Percentiles rank a stretch among this genome's conserved stretches.
Conservation (phyloP, 768 basidiomycete genomes). For the Sporobolomyces pararoseus region DNA sequence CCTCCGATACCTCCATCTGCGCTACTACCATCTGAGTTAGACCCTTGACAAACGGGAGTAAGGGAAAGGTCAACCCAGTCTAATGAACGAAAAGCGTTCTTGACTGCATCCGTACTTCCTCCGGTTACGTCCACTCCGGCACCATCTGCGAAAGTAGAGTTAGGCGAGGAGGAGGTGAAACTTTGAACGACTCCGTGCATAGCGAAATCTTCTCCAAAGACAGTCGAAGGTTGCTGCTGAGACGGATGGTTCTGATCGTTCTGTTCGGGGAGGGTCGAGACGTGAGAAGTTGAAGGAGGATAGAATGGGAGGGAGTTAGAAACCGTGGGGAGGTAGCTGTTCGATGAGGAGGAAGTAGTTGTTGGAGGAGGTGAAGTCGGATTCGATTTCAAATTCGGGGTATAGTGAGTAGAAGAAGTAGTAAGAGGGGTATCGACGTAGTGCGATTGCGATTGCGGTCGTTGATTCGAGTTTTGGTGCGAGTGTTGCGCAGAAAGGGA, state of each 20-base stretch:
- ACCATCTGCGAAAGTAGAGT: constrained; percentile 18
- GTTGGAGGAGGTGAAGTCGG: background rate
- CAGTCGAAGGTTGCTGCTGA: background rate
- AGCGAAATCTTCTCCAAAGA: background rate
- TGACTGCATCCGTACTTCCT: background rate
- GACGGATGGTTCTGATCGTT: background rate
- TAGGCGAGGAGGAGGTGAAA: background rate
- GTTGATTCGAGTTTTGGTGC: no score
- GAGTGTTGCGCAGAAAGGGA: background rate
- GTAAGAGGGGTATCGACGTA: background rate
- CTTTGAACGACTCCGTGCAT: background rate
- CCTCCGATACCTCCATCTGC: constrained; percentile 2
- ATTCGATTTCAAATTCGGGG: background rate
- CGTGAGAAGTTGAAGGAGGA: background rate
- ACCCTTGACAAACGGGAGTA: constrained; percentile 22
- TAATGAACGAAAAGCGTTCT: constrained; percentile 25
- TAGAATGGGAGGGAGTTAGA: no score
- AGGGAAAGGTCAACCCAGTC: constrained; percentile 31
- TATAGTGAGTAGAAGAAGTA: background rate
- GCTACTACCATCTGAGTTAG: constrained; percentile 10
- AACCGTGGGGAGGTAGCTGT: no score
- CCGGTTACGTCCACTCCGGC: background rate
- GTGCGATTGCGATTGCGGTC: background rate
- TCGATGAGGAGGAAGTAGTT: background rate
- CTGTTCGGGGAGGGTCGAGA: background rate